A percentile compares a stretch with the other conserved stretches of the same genome.
These are phyloP conservation scores for Apophysomyces elegans DNA, from an alignment of 371 early-diverging fungal genomes.

Conservation along the genomic window DNA sequence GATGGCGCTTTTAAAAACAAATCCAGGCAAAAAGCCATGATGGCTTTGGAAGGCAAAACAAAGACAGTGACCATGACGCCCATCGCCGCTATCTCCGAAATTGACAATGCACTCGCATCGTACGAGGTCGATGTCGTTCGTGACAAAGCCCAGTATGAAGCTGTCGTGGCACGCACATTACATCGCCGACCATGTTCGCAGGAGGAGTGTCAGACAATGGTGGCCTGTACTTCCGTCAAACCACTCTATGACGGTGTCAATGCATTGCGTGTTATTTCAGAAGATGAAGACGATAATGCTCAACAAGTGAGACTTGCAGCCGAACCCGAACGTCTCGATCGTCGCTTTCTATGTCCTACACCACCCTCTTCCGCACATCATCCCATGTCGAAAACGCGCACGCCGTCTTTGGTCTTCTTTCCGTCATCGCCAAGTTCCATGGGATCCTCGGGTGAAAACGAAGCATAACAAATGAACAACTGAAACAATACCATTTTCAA, in stretches of 20 bases:
- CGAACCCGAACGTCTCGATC: slow-evolving; percentile 14
- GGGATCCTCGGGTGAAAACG: slow-evolving; percentile 23
- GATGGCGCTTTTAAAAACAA: neutral
- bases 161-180: slow-evolving; percentile 34
- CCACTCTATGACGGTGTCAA: neutral
- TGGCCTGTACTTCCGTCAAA: slow-evolving; percentile 5
- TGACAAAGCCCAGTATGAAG: slow-evolving; percentile 41
- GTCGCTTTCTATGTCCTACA: slow-evolving; percentile 17
- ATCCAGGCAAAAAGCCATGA: slow-evolving; percentile 38
- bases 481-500: neutral
- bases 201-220: neutral
- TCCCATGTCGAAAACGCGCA: slow-evolving; percentile 20
- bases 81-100: slow-evolving; percentile 17
- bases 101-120: slow-evolving; percentile 13
- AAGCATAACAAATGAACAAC: neutral
- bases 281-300: slow-evolving; percentile 6
- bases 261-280: slow-evolving; percentile 19
- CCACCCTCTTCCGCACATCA: slow-evolving; percentile 24
- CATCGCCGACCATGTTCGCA: slow-evolving; percentile 30
- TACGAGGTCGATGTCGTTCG: slow-evolving; percentile 25
- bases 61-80: slow-evolving; percentile 16
- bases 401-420: slow-evolving; percentile 38
- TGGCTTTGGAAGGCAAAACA: slow-evolving; percentile 26
- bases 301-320: neutral
- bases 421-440: slow-evolving; percentile 50